Evolutionary conservation across 371 early-diverging fungal species (phyloP), one percentile per base, ranked within the genome.

Genomic region (Mortierella sp.): DNA sequence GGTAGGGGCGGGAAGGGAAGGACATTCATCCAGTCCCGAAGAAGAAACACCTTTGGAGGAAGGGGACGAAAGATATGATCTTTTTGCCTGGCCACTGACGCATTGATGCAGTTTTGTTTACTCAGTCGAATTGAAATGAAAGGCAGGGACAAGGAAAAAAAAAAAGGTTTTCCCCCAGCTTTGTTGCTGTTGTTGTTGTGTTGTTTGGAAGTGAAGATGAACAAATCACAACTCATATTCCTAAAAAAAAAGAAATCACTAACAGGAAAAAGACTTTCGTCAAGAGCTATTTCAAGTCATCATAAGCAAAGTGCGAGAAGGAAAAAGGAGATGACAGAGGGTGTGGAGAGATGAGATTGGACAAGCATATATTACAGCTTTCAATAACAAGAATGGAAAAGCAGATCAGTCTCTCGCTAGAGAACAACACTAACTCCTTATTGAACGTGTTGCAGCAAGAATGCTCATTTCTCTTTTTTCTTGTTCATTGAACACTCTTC

Each of bases 271-370:
- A 65, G n/a, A 65, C 35, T 21, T 65, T 38, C 1, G 21, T 65
- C 63, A 65, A 65, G 38, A 65, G 35, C 65, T 65, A 38, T 29
- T 65, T 38, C 65, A 65, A 18, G 65, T 35, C 35, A 35, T 35
- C 24, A 54, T 55, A 7, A n/a, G 58, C 58, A 58, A 58, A 58
- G 48, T 14, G 48, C 12, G 11, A 46, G 14, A 12, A 29, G 27
- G 29, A n/a, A 32, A 29, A 60, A 38, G 6, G 24, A 38, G 65
- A 65, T 38, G 65, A 12, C 24, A 14, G 38, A 21, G 32, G 27
- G 10, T 38, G 38, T 65, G 38, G 21, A 65, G 65, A 58, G 65
- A 65, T 65, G 65, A 65, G 65, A 38, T 63, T 65, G 21, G 65
- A 21, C 24, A 38, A 38, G 18, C 65, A 16, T 8, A 2, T 5